phyloP scores from a whole-genome alignment of 106 monocot genomes.

The Allium cepa region DNA sequence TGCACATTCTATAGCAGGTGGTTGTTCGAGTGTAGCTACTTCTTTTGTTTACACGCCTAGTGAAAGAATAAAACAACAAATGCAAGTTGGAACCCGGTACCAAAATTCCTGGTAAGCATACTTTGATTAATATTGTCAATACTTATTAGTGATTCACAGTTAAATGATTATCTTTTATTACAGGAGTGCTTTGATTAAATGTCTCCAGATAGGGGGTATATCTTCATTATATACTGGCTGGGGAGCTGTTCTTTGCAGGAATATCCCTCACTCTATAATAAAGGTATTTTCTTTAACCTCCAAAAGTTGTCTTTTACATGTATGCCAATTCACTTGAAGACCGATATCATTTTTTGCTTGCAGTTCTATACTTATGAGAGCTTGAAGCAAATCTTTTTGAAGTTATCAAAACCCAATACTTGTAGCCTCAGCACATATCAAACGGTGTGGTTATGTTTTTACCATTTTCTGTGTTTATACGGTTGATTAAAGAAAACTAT shows the following conservation, averaged over 20 bases:
- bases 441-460: slow-evolving; percentile 47
- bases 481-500: no score
- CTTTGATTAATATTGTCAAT: background rate
- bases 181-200: slow-evolving; percentile 78
- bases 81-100: slow-evolving; percentile 93
- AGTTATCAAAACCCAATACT: slow-evolving; percentile 33
- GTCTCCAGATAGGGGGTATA: slow-evolving; percentile 75
- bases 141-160: no score
- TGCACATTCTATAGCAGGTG: slow-evolving; percentile 88
- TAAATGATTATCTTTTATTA: background rate
- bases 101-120: slow-evolving; percentile 72
- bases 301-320: background rate
- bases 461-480: background rate
- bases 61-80: slow-evolving; percentile 94
- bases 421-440: slow-evolving; percentile 39
- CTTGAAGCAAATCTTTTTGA: slow-evolving; percentile 47
- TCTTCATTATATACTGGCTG: slow-evolving; percentile 89
- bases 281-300: slow-evolving; percentile 37
- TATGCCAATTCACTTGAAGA: background rate
- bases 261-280: slow-evolving; percentile 93
- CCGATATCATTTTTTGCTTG: slow-evolving; percentile 9
- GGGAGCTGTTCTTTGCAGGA: slow-evolving; percentile 93
- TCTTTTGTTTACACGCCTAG: slow-evolving; percentile 95
- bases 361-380: slow-evolving; percentile 98
- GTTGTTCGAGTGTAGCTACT: slow-evolving; percentile 93